Conservation (phyloP, 1,139 yeast genomes). For the Magnusiomyces suaveolens region DNA sequence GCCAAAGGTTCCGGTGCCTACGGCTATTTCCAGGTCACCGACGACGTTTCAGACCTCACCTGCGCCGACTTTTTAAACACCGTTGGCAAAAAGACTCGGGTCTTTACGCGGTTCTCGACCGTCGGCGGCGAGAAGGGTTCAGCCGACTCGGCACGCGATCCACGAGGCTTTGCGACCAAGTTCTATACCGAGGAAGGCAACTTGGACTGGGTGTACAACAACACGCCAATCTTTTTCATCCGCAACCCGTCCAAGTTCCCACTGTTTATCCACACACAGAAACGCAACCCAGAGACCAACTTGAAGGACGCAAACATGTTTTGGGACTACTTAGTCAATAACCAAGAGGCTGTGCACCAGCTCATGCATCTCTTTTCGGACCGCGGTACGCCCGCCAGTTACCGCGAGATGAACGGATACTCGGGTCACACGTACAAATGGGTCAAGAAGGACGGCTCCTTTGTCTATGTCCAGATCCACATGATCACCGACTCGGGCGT, state of each 20-base stretch:
- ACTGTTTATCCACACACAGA: slow-evolving; percentile 80
- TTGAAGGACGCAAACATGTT: slow-evolving; percentile 60
- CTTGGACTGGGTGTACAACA: slow-evolving; percentile 81
- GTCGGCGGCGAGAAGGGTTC: slow-evolving; percentile 85
- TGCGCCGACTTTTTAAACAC: slow-evolving; percentile 55
- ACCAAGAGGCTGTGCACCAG: slow-evolving; percentile 57
- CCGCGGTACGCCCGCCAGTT: slow-evolving; percentile 62
- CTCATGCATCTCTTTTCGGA: slow-evolving; percentile 56
- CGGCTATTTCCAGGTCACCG: slow-evolving; percentile 73
- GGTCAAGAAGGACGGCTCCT: slow-evolving; percentile 52
- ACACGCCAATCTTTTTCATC: slow-evolving; percentile 79
- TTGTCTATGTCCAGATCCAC: slow-evolving; percentile 62
- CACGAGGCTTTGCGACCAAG: slow-evolving; percentile 78
- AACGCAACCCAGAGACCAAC: slow-evolving; percentile 77
- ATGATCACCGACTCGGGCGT: slow-evolving; percentile 53
- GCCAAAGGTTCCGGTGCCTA: slow-evolving; percentile 86
- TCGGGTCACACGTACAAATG: slow-evolving; percentile 72
- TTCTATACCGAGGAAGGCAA: slow-evolving; percentile 83
- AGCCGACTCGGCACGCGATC: slow-evolving; percentile 82
- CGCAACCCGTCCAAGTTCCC: slow-evolving; percentile 86
- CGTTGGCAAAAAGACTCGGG: slow-evolving; percentile 66
- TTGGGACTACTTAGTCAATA: slow-evolving; percentile 61
- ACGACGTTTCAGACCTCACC: slow-evolving; percentile 67
- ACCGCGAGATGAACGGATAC: slow-evolving; percentile 62
- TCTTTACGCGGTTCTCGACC: slow-evolving; percentile 72